A percentile compares a stretch with the other conserved stretches of the same genome.
These are phyloP conservation scores for Aeminium ludgeri DNA, from an alignment of 495 filamentous ascomycete genomes.

Conservation along the genomic window DNA sequence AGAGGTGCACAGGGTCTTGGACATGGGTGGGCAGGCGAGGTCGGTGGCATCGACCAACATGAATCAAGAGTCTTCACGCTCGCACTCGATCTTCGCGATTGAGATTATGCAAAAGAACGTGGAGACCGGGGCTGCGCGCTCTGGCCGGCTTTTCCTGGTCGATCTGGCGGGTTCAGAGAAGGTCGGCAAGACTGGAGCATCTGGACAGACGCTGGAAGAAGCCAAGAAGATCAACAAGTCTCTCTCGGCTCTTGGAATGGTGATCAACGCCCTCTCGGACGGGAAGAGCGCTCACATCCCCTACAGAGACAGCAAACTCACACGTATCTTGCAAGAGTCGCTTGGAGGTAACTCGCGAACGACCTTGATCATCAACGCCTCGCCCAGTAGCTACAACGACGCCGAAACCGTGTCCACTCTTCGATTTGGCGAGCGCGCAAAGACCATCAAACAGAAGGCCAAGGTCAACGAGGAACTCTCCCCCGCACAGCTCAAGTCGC, in stretches of 20 bases:
- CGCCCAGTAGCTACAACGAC: constrained; percentile 95
- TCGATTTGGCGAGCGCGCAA: constrained; percentile 89
- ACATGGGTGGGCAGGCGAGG: constrained; percentile 70
- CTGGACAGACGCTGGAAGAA: constrained; percentile 92
- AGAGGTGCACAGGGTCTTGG: constrained; percentile 95
- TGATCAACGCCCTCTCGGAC: constrained; percentile 94
- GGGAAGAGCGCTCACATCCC: constrained; percentile 96
- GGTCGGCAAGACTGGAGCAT: constrained; percentile 95
- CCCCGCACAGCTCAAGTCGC: constrained; percentile 77
- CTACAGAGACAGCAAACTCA: constrained; percentile 96
- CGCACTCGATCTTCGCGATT: constrained; percentile 96
- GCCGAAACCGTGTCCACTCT: constrained; percentile 86
- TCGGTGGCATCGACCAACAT: constrained; percentile 98
- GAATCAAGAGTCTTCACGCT: constrained; percentile 97
- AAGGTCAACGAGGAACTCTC: constrained; percentile 98
- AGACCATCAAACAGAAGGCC: constrained; percentile 99
- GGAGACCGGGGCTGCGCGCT: constrained; percentile 91
- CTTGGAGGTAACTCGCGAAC: constrained; percentile 94
- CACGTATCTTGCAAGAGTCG: constrained; percentile 89
- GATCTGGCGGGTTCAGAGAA: constrained; percentile 97
- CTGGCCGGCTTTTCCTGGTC: constrained; percentile 88
- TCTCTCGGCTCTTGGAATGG: constrained; percentile 93
- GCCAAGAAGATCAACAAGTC: constrained; percentile 99
- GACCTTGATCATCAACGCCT: constrained; percentile 96
- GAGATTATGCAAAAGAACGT: constrained; percentile 96